Base-by-base conservation (phyloP, 148 eudicot species). In the Gaultheria prostrata region DNA sequence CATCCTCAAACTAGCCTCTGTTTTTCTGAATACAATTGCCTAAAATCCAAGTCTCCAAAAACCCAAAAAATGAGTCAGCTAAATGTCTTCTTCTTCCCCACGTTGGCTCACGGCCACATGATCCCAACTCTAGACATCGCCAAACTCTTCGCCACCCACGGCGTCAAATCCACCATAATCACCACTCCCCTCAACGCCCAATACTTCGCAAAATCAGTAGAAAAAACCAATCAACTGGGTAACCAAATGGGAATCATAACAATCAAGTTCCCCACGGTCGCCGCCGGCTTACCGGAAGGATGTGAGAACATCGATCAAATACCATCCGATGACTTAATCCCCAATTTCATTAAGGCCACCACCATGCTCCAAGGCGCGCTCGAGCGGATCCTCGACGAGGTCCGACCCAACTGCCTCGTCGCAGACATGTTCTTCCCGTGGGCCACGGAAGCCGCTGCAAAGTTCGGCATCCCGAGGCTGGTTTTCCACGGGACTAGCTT, bases 91-190 rank as follows among this genome's bases (percentile, higher is more conserved):
- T 85, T 93, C 79, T 82, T 93, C 61, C 94, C 94, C 46, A 30
- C 87, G 63, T 51, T 87, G 87, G 90, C 88, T 48, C 84, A 82
- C n/a, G 97, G 97, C 77, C 95, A 93, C 79, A 87, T 87, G 90
- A 90, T 92, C 74, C 93, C 95, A 33, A 75, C 70, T 39, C 45
- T 89, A 1, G 90, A 92, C 89, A 89, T 90, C 10, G 95, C 90
- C 2, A 87, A 79, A 50, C 87, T 89, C 5, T 92, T 94, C 32
- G 78, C 89, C 61, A 33, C 89, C 30, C 87, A 85, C 0, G 91
- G 93, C 57, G 85, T 91, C 21, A 86, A 80, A 71, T 39, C 88
- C 45, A 92, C 97, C 77, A 90, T 92, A 57, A 85, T 92, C 61
- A 87, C 91, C 56, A 90, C 95, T 50, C 91, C 89, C 3, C 67